phyloP scores from a whole-genome alignment of 169 alveolate species.

The Cryptosporidium xiaoi region DNA sequence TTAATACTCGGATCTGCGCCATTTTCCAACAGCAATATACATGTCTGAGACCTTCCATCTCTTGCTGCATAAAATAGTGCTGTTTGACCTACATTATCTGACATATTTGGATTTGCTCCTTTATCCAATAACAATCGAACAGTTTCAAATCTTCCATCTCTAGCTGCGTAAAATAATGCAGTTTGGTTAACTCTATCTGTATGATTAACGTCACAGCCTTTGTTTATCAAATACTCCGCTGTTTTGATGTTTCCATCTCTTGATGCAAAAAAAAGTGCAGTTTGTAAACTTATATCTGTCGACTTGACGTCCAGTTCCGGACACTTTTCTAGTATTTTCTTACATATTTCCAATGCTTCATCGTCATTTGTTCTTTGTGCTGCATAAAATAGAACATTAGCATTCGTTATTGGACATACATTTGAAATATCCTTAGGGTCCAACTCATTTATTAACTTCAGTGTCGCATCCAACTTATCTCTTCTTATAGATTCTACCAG shows the following conservation, averaged over 20 bases:
- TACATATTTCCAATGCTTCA: slow-evolving; percentile 87
- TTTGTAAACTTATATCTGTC: slow-evolving; percentile 88
- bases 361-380: slow-evolving; percentile 87
- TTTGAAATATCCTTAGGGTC: slow-evolving; percentile 24
- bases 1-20: slow-evolving; percentile 87
- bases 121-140: slow-evolving; percentile 82
- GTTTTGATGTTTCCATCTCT: slow-evolving; percentile 91
- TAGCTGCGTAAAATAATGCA: slow-evolving; percentile 91
- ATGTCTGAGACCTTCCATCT: slow-evolving; percentile 90
- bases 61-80: slow-evolving; percentile 92
- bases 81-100: slow-evolving; percentile 89
- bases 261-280: slow-evolving; percentile 93
- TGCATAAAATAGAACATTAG: slow-evolving; percentile 87
- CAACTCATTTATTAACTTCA: slow-evolving; percentile 22
- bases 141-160: slow-evolving; percentile 91
- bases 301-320: slow-evolving; percentile 83
- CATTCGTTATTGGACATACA: slow-evolving; percentile 55
- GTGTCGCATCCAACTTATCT: slow-evolving; percentile 16
- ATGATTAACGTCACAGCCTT: slow-evolving; percentile 91
- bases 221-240: slow-evolving; percentile 84
- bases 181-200: slow-evolving; percentile 91
- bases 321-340: slow-evolving; percentile 83
- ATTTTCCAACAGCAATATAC: slow-evolving; percentile 85
- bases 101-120: slow-evolving; percentile 88
- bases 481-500: slow-evolving; percentile 53